A percentile compares a stretch with the other conserved stretches of the same genome.
Evolutionary conservation across 768 basidiomycete genomes (phyloP).

Genomic region (Tylopilus rubrobrunneus): DNA sequence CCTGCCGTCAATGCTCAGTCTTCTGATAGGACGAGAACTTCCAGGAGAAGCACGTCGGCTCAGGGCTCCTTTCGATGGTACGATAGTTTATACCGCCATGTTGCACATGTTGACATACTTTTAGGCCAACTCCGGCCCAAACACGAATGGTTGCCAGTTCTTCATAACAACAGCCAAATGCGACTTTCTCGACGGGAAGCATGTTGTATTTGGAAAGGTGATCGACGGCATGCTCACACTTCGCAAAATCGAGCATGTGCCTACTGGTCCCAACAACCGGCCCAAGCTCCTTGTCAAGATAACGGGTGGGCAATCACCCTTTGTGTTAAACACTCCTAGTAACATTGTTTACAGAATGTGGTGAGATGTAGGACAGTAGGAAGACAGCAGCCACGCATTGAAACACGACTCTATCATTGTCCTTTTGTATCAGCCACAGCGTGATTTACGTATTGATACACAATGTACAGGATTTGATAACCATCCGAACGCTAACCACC

Average conservation of each 20-base stretch:
- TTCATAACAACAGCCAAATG: constrained; percentile 96
- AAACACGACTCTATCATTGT: background rate
- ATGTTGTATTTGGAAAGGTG: constrained; percentile 89
- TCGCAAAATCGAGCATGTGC: constrained; percentile 93
- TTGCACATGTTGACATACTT: constrained; percentile 2
- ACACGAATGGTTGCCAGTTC: constrained; percentile 97
- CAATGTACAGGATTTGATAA: background rate
- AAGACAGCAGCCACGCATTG: background rate
- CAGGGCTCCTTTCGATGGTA: constrained; percentile 92
- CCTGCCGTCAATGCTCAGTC: background rate
- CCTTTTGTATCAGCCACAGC: background rate
- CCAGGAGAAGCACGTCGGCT: constrained; percentile 77
- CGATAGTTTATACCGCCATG: constrained; percentile 4
- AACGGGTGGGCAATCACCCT: constrained; percentile 50
- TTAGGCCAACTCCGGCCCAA: constrained; percentile 92
- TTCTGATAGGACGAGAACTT: constrained; percentile 86
- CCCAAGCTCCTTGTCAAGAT: constrained; percentile 89
- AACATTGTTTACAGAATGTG: constrained; percentile 41
- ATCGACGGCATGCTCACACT: constrained; percentile 93
- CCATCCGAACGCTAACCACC: background rate
- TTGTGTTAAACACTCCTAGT: background rate
- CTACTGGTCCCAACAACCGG: constrained; percentile 85
- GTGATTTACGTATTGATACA: background rate
- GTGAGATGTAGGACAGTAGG: constrained; percentile 47
- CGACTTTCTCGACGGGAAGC: constrained; percentile 93